Conservation (phyloP, 75 land plant genomes). For the Pinus albicaulis region DNA sequence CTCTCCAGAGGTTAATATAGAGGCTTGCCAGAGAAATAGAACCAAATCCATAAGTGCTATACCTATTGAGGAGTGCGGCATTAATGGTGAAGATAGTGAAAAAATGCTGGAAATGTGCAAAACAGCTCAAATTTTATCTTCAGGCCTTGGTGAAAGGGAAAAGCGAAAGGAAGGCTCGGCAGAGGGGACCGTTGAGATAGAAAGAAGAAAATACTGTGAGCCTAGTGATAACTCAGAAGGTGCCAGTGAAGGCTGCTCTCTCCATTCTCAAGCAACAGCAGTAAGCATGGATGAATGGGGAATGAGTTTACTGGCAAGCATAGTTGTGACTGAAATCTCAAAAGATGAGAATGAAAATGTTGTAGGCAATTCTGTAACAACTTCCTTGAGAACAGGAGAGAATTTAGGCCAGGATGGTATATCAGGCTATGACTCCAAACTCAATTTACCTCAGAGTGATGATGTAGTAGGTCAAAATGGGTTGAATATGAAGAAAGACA, state of each 20-base stretch:
- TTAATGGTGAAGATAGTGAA: conserved; percentile 21
- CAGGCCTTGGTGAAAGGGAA: conserved; percentile 3
- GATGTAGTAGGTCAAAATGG: neutral
- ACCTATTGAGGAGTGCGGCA: conserved; percentile 26
- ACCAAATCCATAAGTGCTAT: conserved; percentile 19
- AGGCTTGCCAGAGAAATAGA: conserved; percentile 41
- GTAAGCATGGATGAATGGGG: conserved; percentile 64
- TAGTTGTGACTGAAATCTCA: conserved; percentile 72
- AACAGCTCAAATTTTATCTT: conserved; percentile 1
- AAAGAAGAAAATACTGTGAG: conserved; percentile 12
- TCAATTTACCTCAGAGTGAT: neutral
- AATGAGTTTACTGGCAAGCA: conserved; percentile 94
- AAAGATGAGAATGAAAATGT: neutral
- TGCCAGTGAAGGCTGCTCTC: conserved; percentile 53
- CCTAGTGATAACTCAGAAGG: conserved; percentile 47
- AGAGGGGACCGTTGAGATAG: conserved; percentile 1
- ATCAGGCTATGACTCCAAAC: neutral
- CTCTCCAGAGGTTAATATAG: conserved; percentile 28
- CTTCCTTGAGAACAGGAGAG: conserved; percentile 9
- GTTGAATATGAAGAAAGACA: neutral
- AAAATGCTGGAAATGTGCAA: conserved; percentile 14
- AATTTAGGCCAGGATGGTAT: neutral
- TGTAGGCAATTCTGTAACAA: neutral
- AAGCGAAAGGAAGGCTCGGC: neutral
- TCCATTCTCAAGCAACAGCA: conserved; percentile 38